Base-by-base conservation (phyloP, 768 basidiomycete species). In the Tricholoma terreum region DNA sequence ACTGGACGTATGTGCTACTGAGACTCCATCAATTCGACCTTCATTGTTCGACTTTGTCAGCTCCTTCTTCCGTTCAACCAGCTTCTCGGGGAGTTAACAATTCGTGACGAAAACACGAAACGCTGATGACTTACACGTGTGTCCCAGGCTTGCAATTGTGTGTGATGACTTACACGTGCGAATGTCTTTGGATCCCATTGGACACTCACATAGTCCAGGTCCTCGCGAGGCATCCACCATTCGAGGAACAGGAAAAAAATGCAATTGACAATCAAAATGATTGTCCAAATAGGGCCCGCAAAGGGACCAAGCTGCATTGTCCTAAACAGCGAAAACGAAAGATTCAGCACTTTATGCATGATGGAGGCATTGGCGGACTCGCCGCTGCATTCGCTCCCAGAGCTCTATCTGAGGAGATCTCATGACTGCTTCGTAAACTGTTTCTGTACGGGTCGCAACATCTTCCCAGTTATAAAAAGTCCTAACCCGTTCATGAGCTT, bases 241-340 rank as follows among this genome's bases (percentile, higher is more conserved):
- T 97, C 93, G 3, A 99, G 77, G 50, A 92, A 75, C 62, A 85
- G 65, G 69, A 92, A 94, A 71, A 97, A 96, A 7, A 96, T 70
- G 67, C 92, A 93, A 64, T 94, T 89, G 1, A 98, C 91, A 27
- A 94, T 77, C 40, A 97, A 74, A 38, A 98, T 98, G 61, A 88
- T 84, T 8, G 90, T 86, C 65, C 93, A 90, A 43, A 98, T 97
- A 1, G 84, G 84, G 0, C 97, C 97, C 8, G 86, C 91, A 46
- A 92, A 86, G 0, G 81, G 82, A 0, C 90, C 97, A 7, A 92
- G 75, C 50, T 80, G 77, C 80, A 91, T 84, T 33, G 90, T 96
- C 65, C 86, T 90, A 64, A 17, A 38, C 43, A 21, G 55, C 31
- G 17, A 51, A 43, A 31, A 24, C 15, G 17, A 42, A 48, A 22